Evolutionary conservation across 2,329 filamentous ascomycete genomes (phyloP), one percentile per base, ranked within the genome.

Genomic region (Thelonectria discophora): DNA sequence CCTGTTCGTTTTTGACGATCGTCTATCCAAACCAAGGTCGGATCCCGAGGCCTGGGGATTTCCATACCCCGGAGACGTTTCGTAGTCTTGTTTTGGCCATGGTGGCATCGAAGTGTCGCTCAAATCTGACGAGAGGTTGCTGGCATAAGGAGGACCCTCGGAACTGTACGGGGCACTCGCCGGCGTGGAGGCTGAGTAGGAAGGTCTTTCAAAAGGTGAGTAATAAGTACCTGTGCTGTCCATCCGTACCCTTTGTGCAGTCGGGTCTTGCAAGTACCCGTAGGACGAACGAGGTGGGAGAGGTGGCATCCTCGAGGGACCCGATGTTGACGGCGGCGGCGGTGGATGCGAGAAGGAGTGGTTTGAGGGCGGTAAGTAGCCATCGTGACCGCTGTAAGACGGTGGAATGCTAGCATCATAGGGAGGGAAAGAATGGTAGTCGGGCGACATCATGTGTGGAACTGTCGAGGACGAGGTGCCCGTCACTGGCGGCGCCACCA

Each of bases 341-440:
- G 65, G 55, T 11, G 69, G 51, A 17, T 71, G 69, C 45, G 70
- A 62, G 32, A 62, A 62, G 27, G 65, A 55, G 39, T 63, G 53
- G 45, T 74, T 70, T 40, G 75, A 71, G 52, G 79, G 77, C 32
- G 77, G 67, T 27, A 76, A 71, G 70, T 85, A 86, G 58, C 81
- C 69, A 62, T 83, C 81, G 67, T 81, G 79, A 62, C 59, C 47
- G 50, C 74, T 77, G 66, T 84, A 86, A 3, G 81, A 65, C 18
- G 75, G 64, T 57, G 78, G 71, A 63, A 82, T 71, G 54, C 74
- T 71, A 24, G 77, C 68, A 37, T 81, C 78, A 68, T 84, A 86
- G 58, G 77, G 75, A 62, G 77, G 76, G 69, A 85, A 87, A 30
- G 79, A 73, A 67, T 83, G 81, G 69, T 86, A 87, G 47, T 84